These are phyloP conservation scores for Saccharomycopsis vini DNA, from an alignment of 805 yeast species.

Conservation along the genomic window DNA sequence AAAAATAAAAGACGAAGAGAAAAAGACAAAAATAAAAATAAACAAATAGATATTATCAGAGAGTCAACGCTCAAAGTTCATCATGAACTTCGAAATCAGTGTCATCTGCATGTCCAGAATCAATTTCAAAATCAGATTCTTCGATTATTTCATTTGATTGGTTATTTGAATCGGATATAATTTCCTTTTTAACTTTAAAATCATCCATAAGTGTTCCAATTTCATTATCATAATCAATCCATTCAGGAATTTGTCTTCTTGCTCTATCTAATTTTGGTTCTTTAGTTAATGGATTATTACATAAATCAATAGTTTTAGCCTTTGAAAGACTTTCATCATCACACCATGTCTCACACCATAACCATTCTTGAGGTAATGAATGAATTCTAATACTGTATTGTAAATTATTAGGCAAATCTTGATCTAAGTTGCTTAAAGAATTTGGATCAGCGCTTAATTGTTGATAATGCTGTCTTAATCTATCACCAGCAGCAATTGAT, in stretches of 20 bases:
- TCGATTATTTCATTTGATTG: neutral
- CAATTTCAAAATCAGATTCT: constrained; percentile 3
- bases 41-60: too few relatives aligned
- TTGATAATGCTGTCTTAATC: constrained; percentile 77
- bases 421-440: constrained; percentile 79
- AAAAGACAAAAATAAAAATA: too few relatives aligned
- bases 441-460: constrained; percentile 66
- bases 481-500: constrained; percentile 64
- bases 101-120: neutral
- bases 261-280: constrained; percentile 75
- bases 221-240: constrained; percentile 58
- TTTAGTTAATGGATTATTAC: constrained; percentile 75
- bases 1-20: too few relatives aligned
- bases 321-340: constrained; percentile 46
- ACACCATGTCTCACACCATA: constrained; percentile 95
- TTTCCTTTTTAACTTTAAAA: constrained; percentile 9
- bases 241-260: constrained; percentile 67
- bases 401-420: constrained; percentile 85
- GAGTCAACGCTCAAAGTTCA: constrained; percentile 10
- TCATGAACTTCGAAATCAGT: constrained; percentile 7
- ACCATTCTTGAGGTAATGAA: constrained; percentile 75
- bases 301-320: constrained; percentile 76
- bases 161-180: neutral
- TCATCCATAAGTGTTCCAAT: constrained; percentile 29
- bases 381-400: constrained; percentile 60